phyloP scores from a whole-genome alignment of 768 basidiomycete species.

The Russula earlei region DNA sequence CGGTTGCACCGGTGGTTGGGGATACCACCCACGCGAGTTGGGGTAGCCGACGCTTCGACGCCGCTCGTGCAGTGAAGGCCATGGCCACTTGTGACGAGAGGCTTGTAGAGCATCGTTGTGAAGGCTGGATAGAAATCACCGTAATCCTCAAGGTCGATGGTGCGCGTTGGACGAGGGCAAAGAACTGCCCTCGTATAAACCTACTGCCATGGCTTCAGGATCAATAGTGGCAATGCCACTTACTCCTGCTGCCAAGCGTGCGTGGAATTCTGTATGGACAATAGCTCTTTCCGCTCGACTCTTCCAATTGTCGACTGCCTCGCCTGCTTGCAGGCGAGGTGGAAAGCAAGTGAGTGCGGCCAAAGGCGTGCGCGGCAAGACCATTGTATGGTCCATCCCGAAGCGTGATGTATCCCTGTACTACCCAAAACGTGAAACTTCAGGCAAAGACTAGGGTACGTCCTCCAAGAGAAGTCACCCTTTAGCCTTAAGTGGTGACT shows the following conservation, averaged over 20 bases:
- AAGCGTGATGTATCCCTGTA: too few species aligned
- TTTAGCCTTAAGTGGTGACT: too few species aligned
- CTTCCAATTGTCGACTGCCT: neutral
- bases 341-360: too few species aligned
- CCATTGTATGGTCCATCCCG: too few species aligned
- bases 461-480: too few species aligned
- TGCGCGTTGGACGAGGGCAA: neutral
- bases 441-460: too few species aligned
- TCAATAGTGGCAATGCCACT: neutral
- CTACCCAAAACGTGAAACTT: too few species aligned
- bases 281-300: neutral
- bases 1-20: neutral
- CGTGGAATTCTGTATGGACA: conserved; percentile 2
- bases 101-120: conserved; percentile 1
- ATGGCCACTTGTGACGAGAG: conserved; percentile 1
- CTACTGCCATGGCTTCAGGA: neutral
- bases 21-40: neutral
- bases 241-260: neutral
- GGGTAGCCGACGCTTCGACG: neutral
- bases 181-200: neutral
- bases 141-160: conserved; percentile 1
- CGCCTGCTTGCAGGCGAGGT: too few species aligned
- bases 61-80: neutral
- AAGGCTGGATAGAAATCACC: neutral
- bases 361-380: too few species aligned